phyloP scores from a whole-genome alignment of 1,284 basidiomycete species.

The Meira nashicola region DNA sequence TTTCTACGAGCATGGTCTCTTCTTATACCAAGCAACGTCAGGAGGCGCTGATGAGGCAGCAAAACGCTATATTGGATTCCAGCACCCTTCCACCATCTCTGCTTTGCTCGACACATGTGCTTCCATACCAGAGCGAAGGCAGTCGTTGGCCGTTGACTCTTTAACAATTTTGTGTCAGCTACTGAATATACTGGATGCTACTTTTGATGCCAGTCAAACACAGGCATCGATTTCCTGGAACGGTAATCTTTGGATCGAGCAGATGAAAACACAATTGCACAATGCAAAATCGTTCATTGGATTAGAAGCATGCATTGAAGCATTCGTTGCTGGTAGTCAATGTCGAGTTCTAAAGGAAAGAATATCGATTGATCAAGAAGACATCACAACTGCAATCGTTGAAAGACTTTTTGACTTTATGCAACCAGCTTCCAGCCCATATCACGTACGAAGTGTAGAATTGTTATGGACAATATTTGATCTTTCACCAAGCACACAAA shows the following conservation, averaged over 20 bases:
- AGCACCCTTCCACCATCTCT: conserved; percentile 6
- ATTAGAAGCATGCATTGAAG: conserved; percentile 28
- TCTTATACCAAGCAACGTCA: conserved; percentile 9
- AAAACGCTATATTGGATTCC: conserved; percentile 13
- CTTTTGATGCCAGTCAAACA: background rate
- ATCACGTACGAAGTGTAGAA: conserved; percentile 75
- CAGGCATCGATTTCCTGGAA: conserved; percentile 22
- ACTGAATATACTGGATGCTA: background rate
- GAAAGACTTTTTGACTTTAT: conserved; percentile 3
- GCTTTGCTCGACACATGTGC: background rate
- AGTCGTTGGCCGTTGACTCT: background rate
- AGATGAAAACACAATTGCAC: conserved; percentile 21
- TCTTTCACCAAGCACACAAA: conserved; percentile 17
- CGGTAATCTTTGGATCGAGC: conserved; percentile 15
- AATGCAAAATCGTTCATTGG: conserved; percentile 23
- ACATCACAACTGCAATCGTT: background rate
- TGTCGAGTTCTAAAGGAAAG: conserved; percentile 24
- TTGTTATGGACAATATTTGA: conserved; percentile 67
- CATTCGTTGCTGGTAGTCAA: conserved; percentile 29
- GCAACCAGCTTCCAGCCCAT: conserved; percentile 59
- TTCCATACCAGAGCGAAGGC: background rate
- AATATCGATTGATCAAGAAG: conserved; percentile 17
- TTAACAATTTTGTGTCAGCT: background rate
- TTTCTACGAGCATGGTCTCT: conserved; percentile 8
- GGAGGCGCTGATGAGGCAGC: conserved; percentile 7